Evolutionary conservation across 2,329 filamentous ascomycete genomes (phyloP).

Genomic region (Arthrinium puccinioides): DNA sequence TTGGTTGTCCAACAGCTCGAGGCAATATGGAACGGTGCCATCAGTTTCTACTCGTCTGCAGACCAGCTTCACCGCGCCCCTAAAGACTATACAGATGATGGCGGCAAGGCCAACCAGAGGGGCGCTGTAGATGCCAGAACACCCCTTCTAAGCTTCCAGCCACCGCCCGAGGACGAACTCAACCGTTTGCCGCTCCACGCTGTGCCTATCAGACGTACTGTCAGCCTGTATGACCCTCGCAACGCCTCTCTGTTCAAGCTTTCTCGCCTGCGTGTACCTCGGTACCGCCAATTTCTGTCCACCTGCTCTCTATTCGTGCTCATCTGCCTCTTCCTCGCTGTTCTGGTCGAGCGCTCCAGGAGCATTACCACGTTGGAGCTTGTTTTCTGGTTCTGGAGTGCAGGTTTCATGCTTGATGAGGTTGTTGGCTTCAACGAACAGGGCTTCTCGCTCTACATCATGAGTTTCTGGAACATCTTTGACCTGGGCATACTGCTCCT

Average conservation of each 20-base stretch:
- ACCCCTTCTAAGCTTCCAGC: conserved; percentile 38
- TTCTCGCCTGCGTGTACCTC: conserved; percentile 80
- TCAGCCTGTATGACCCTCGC: conserved; percentile 81
- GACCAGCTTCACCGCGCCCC: conserved; percentile 70
- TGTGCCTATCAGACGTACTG: conserved; percentile 58
- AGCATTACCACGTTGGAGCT: conserved; percentile 80
- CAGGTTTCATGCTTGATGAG: conserved; percentile 94
- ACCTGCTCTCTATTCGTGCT: conserved; percentile 81
- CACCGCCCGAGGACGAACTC: conserved; percentile 20
- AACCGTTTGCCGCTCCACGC: conserved; percentile 23
- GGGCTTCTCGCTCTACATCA: conserved; percentile 91
- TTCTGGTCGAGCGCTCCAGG: conserved; percentile 67
- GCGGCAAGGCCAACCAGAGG: conserved; percentile 16
- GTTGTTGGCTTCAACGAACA: conserved; percentile 95
- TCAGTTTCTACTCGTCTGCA: conserved; percentile 86
- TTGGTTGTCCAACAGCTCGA: conserved; percentile 92
- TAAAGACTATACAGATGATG: conserved; percentile 11
- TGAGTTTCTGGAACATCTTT: conserved; percentile 97
- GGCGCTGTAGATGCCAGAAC: conserved; percentile 39
- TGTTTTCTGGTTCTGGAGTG: conserved; percentile 96
- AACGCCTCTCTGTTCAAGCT: conserved; percentile 89
- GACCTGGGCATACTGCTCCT: conserved; percentile 83
- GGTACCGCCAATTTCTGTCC: conserved; percentile 85
- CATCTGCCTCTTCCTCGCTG: conserved; percentile 77
- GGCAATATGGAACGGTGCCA: conserved; percentile 92